A percentile compares a stretch with the other conserved stretches of the same genome.
These are phyloP conservation scores for Alternaria gansuensis DNA, from an alignment of 2,329 filamentous ascomycete species.

Conservation along the genomic window DNA sequence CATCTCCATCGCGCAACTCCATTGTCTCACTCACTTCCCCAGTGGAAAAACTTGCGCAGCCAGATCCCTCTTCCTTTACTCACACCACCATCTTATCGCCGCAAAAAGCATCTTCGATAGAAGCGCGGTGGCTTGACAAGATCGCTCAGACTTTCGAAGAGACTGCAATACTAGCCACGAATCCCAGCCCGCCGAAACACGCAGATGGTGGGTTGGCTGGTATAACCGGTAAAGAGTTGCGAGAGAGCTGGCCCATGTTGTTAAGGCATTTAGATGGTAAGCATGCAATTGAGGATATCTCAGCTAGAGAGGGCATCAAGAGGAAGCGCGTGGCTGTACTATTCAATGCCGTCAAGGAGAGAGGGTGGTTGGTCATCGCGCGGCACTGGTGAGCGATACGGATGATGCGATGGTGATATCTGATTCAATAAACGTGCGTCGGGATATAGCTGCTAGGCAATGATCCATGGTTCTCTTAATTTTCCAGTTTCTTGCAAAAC, in stretches of 20 bases:
- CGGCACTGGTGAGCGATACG: conserved; percentile 49
- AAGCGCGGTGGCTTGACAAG: conserved; percentile 72
- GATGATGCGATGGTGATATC: background rate
- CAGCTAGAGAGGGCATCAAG: conserved; percentile 85
- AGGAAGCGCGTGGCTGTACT: conserved; percentile 70
- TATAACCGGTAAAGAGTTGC: conserved; percentile 53
- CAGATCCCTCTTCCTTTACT: conserved; percentile 38
- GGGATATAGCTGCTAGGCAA: background rate
- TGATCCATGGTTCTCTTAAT: background rate
- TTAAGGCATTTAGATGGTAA: conserved; percentile 88
- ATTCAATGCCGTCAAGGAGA: conserved; percentile 71
- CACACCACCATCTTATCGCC: conserved; percentile 71
- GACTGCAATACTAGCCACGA: conserved; percentile 49
- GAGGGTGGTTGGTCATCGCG: conserved; percentile 65
- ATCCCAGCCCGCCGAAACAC: conserved; percentile 37
- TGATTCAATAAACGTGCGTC: background rate
- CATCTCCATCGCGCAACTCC: conserved; percentile 38
- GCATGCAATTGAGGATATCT: conserved; percentile 84
- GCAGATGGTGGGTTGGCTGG: conserved; percentile 27
- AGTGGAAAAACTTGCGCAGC: conserved; percentile 25
- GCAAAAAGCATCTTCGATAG: conserved; percentile 77
- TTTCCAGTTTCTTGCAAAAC: background rate
- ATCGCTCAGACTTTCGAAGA: conserved; percentile 48
- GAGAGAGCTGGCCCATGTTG: conserved; percentile 75
- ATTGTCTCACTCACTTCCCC: conserved; percentile 32